These are phyloP conservation scores for Glycyrrhiza uralensis DNA, from an alignment of 306 rosid genomes.

Conservation along the genomic window DNA sequence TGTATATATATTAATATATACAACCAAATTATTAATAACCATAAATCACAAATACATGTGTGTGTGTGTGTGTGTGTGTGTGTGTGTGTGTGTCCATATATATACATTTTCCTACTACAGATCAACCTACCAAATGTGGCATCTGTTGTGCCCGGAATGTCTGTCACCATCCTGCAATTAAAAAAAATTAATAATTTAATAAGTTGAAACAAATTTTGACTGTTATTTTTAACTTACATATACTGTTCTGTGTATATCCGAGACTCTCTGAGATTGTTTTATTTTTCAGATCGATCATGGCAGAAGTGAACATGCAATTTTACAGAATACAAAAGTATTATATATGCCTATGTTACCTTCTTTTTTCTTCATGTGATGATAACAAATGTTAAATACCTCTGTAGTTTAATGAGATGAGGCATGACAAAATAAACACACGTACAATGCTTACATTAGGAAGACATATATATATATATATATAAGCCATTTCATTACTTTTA, in stretches of 20 bases:
- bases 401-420: not conserved
- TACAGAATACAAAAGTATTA: not conserved
- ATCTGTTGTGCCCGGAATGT: slow-evolving; percentile 97
- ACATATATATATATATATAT: too few relatives aligned
- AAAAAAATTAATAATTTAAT: not conserved
- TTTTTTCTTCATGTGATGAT: not conserved
- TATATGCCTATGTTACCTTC: too few relatives aligned
- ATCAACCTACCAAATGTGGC: slow-evolving; percentile 93
- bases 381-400: not conserved
- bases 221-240: not conserved
- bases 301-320: not conserved
- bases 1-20: too few relatives aligned
- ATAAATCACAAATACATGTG: too few relatives aligned
- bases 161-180: slow-evolving; percentile 90
- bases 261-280: too few relatives aligned
- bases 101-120: too few relatives aligned
- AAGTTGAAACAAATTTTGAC: slow-evolving; percentile 3
- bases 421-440: too few relatives aligned
- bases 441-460: too few relatives aligned
- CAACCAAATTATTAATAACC: not conserved
- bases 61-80: not conserved
- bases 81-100: not conserved
- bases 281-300: too few relatives aligned
- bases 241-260: too few relatives aligned
- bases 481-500: too few relatives aligned